phyloP scores from a whole-genome alignment of 1,139 yeast genomes.

The Hansenula lynferdii region DNA sequence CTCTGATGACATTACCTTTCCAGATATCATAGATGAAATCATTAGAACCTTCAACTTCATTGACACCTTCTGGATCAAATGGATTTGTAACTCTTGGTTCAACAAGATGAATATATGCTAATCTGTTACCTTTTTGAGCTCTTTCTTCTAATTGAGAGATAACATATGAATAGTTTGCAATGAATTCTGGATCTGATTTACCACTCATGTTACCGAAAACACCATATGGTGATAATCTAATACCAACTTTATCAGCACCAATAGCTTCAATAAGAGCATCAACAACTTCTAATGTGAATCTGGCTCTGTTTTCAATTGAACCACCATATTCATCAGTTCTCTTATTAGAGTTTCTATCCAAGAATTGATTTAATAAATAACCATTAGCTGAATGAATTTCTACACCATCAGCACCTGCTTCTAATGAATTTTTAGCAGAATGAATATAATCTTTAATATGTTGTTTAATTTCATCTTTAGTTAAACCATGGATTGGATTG shows the following conservation, averaged over 20 bases:
- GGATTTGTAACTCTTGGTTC: conserved; percentile 30
- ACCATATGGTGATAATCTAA: conserved; percentile 54
- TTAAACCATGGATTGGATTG: conserved; percentile 21
- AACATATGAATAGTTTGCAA: conserved; percentile 30
- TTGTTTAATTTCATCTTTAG: conserved; percentile 38
- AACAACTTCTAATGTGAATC: conserved; percentile 51
- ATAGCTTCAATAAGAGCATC: conserved; percentile 46
- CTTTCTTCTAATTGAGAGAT: conserved; percentile 29
- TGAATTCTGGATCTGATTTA: conserved; percentile 15
- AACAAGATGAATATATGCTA: conserved; percentile 38
- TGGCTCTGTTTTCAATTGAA: conserved; percentile 57
- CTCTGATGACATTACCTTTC: conserved; percentile 38
- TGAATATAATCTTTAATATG: conserved; percentile 31
- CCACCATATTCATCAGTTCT: conserved; percentile 71
- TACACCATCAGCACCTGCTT: conserved; percentile 65
- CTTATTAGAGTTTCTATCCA: conserved; percentile 44
- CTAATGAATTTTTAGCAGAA: conserved; percentile 38
- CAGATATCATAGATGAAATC: conserved; percentile 23
- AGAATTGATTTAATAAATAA: conserved; percentile 57
- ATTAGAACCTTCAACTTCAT: conserved; percentile 12
- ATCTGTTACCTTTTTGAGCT: conserved; percentile 24
- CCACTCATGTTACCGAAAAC: conserved; percentile 28
- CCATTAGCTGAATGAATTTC: conserved; percentile 72
- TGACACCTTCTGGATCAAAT: background rate
- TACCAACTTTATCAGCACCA: conserved; percentile 49